A percentile compares a stretch with the other conserved stretches of the same genome.
Conservation (phyloP, 352 stramenopile species). For the Pythium aphanidermatum region DNA sequence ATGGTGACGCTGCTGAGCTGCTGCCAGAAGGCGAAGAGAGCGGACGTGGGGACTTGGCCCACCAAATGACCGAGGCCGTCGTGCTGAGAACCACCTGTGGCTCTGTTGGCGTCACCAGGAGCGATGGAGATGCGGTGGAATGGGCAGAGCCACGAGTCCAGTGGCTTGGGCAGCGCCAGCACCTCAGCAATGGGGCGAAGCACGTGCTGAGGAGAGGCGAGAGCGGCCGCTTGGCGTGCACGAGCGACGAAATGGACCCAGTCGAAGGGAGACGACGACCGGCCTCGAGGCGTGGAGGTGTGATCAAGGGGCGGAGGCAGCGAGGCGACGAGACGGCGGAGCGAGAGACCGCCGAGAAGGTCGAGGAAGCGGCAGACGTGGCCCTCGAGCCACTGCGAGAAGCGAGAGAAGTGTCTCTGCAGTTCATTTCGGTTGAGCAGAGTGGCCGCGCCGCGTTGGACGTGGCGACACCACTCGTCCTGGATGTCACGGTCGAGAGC, state of each 20-base stretch:
- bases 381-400: constrained; percentile 4
- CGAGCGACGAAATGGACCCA: constrained; percentile 9
- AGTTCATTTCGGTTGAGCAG: not conserved
- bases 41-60: not conserved
- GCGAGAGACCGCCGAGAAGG: not conserved
- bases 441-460: not conserved
- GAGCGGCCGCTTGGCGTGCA: constrained; percentile 3
- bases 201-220: not conserved
- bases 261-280: constrained; percentile 4
- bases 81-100: not conserved
- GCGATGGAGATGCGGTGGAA: constrained; percentile 2
- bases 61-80: not conserved
- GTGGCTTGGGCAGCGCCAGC: not conserved
- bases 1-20: constrained; percentile 3
- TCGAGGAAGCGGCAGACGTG: constrained; percentile 10
- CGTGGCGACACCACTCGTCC: not conserved
- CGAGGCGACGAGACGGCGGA: not conserved
- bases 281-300: no score
- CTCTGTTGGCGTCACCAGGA: not conserved
- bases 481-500: not conserved
- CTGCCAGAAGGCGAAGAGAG: constrained; percentile 12
- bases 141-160: not conserved
- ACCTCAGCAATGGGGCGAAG: not conserved
- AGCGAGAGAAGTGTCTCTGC: not conserved
- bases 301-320: not conserved